phyloP scores from a whole-genome alignment of 164 flowering plant species.

The Vitis rupestris region DNA sequence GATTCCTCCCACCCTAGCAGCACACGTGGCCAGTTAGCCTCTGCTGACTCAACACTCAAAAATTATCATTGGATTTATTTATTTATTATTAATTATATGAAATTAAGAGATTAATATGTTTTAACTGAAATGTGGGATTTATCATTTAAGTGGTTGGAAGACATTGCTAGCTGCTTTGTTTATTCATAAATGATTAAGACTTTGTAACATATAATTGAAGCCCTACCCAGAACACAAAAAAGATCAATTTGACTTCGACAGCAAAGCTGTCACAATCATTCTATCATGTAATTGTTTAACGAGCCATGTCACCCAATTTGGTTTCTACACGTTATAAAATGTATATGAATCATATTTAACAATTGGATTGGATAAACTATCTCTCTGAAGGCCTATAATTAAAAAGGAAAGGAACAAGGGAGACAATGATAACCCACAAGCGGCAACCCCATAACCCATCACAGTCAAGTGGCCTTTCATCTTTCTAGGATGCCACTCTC shows the following conservation, averaged over 20 bases:
- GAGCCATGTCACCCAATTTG: too few species aligned
- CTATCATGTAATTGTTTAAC: neutral
- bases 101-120: slow-evolving; percentile 1
- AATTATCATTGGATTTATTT: too few species aligned
- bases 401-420: too few species aligned
- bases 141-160: neutral
- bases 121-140: neutral
- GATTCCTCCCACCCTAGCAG: slow-evolving; percentile 24
- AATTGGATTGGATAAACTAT: too few species aligned
- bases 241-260: slow-evolving; percentile 17
- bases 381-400: too few species aligned
- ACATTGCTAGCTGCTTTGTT: slow-evolving; percentile 3
- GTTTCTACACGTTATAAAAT: too few species aligned
- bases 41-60: neutral
- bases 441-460: too few species aligned
- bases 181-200: slow-evolving; percentile 16
- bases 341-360: too few species aligned
- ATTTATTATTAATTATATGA: neutral
- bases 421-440: too few species aligned
- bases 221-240: slow-evolving; percentile 1
- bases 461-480: too few species aligned
- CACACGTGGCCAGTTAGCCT: slow-evolving; percentile 34
- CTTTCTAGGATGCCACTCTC: neutral
- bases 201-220: slow-evolving; percentile 12
- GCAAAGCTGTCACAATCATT: slow-evolving; percentile 12